Base-by-base conservation (phyloP, 345 rosid genomes). In the Citrus hindsii region DNA sequence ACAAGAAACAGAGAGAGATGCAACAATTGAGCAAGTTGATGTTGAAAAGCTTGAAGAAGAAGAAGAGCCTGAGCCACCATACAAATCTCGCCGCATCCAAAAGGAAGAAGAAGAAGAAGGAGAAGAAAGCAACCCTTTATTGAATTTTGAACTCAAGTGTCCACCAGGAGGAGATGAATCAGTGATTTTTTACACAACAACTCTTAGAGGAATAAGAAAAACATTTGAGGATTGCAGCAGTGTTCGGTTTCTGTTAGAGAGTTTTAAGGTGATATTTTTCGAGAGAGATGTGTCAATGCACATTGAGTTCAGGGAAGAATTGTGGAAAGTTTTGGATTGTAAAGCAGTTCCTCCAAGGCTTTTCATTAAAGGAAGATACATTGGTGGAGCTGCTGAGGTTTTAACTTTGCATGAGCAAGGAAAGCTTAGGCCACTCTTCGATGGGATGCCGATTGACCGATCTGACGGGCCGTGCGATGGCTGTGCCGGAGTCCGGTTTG, bases 281-380 rank as follows among this genome's bases (percentile, higher is more conserved):
- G 98, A 94, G 87, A 84, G 97, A 53, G 98, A 96, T 76, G 86
- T 94, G 28, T 91, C 99, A 3, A 91, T 96, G 92, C 94, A 96
- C 68, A 25, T 77, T 35, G 87, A 84, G 38, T 96, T 86, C 75
- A 91, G 83, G 65, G 98, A 94, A 59, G 98, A 94, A 81, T 77
- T 94, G 25, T 87, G 92, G 87, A 83, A 76, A 30, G 42, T 88
- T 9, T 22, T 88, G 73, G 93, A 81, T 18, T 83, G 85, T 9
- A 90, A 84, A 71, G 83, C 84, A 63, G 79, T 88, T 61, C 99
- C 96, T 21, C 99, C 98, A 18, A 84, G 87, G 88, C 90, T 92
- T 59, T 94, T 96, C 84, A 78, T 92, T 0, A 96, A 83, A 55
- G 98, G 99, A 40, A 89, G 90, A 67, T 88, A 90, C 74, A 84